Percentiles rank a stretch among this genome's conserved stretches.
phyloP scores from a whole-genome alignment of 2,329 filamentous ascomycete species.

The Calonectria henricotiae region DNA sequence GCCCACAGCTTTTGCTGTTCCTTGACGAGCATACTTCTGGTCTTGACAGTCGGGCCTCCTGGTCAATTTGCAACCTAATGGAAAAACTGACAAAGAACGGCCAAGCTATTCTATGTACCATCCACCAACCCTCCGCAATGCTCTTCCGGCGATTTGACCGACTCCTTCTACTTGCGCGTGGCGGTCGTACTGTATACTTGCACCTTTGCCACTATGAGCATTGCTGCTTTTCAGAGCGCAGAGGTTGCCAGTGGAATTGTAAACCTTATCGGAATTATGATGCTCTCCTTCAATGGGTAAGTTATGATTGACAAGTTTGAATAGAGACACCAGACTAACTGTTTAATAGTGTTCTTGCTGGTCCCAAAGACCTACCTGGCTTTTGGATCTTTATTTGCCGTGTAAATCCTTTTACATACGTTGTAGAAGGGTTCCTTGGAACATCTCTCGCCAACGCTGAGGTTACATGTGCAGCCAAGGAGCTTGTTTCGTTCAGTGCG shows the following conservation, averaged over 20 bases:
- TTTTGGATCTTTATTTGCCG: slow-evolving; percentile 88
- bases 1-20: slow-evolving; percentile 71
- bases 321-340: slow-evolving; percentile 1
- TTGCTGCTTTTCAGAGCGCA: slow-evolving; percentile 75
- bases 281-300: slow-evolving; percentile 78
- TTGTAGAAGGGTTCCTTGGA: slow-evolving; percentile 77
- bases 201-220: slow-evolving; percentile 77
- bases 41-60: slow-evolving; percentile 74
- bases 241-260: slow-evolving; percentile 78
- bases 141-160: slow-evolving; percentile 69
- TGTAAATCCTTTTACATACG: slow-evolving; percentile 82
- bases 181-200: slow-evolving; percentile 76
- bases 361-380: slow-evolving; percentile 73
- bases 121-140: slow-evolving; percentile 66
- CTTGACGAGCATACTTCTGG: slow-evolving; percentile 73
- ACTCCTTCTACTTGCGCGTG: slow-evolving; percentile 73
- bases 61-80: slow-evolving; percentile 73
- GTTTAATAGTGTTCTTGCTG: slow-evolving; percentile 71
- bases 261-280: slow-evolving; percentile 76
- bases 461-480: slow-evolving; percentile 76
- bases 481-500: slow-evolving; percentile 76
- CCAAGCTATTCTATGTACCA: slow-evolving; percentile 67
- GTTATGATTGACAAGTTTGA: slow-evolving; percentile 50
- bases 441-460: slow-evolving; percentile 74
- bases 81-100: slow-evolving; percentile 70